Conservation (phyloP, 1,139 yeast genomes). For the Yamadazyma atmosphaerica region DNA sequence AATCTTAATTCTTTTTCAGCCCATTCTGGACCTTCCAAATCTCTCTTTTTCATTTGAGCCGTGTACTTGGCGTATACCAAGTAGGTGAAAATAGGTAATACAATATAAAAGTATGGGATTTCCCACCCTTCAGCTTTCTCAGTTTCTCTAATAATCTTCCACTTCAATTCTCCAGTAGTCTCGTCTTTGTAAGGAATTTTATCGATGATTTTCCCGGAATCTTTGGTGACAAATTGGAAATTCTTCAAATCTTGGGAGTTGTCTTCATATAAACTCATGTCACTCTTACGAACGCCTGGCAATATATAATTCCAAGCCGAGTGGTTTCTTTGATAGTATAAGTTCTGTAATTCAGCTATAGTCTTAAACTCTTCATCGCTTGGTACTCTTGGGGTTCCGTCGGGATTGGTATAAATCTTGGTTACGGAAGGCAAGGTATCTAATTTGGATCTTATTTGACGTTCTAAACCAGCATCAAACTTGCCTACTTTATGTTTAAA, state of each 20-base stretch:
- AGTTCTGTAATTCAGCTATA: slow-evolving; percentile 68
- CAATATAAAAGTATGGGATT: slow-evolving; percentile 66
- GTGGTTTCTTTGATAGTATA: slow-evolving; percentile 61
- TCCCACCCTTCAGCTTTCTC: slow-evolving; percentile 88
- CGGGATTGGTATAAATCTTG: slow-evolving; percentile 69
- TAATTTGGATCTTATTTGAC: slow-evolving; percentile 43
- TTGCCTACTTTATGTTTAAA: slow-evolving; percentile 39
- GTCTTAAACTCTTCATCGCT: slow-evolving; percentile 71
- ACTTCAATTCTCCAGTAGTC: slow-evolving; percentile 72
- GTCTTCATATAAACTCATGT: slow-evolving; percentile 58
- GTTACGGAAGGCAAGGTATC: slow-evolving; percentile 56
- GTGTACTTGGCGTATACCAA: slow-evolving; percentile 48
- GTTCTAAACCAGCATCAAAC: slow-evolving; percentile 44
- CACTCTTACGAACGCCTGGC: slow-evolving; percentile 53
- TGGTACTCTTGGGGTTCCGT: slow-evolving; percentile 75
- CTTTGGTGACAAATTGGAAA: slow-evolving; percentile 62
- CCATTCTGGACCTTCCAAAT: slow-evolving; percentile 64
- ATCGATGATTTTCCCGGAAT: slow-evolving; percentile 69
- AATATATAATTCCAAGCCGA: slow-evolving; percentile 62
- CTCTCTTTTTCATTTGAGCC: slow-evolving; percentile 45
- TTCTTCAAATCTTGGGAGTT: slow-evolving; percentile 64
- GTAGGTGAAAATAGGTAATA: slow-evolving; percentile 59
- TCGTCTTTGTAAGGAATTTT: slow-evolving; percentile 84
- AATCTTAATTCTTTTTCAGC: slow-evolving; percentile 80
- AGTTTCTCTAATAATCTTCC: slow-evolving; percentile 77